Percentiles rank a stretch among this genome's conserved stretches.
Conservation (phyloP, 2,329 filamentous ascomycete species). For the Colletotrichum paranaense region DNA sequence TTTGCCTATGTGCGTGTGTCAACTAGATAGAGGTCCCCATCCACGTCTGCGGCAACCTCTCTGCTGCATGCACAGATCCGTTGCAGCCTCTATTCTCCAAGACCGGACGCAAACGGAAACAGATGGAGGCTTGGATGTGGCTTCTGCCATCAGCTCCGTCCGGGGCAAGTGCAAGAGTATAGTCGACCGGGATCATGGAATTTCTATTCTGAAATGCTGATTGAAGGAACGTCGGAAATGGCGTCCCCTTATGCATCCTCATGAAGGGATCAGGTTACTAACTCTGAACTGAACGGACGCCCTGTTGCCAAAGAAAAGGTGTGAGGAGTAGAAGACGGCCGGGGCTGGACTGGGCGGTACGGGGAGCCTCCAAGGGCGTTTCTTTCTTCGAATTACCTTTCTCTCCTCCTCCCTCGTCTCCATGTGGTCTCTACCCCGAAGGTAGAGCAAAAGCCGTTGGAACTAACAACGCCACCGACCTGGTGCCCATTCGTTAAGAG, state of each 20-base stretch:
- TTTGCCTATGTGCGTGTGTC: conserved; percentile 4
- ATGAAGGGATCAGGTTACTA: neutral
- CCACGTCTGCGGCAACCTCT: conserved; percentile 8
- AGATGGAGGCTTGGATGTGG: conserved; percentile 20
- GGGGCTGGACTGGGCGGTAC: neutral
- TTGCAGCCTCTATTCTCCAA: conserved; percentile 9
- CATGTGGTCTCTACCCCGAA: neutral
- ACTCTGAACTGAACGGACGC: neutral
- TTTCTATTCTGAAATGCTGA: conserved; percentile 4
- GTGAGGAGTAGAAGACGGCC: neutral
- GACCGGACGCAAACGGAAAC: conserved; percentile 20
- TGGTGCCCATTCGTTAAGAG: conserved; percentile 14
- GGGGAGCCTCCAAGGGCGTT: neutral
- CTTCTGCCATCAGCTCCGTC: neutral
- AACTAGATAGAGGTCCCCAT: neutral
- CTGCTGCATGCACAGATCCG: conserved; percentile 17
- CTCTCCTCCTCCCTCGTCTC: neutral
- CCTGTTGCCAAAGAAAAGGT: neutral
- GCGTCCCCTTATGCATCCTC: neutral
- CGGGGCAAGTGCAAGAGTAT: neutral
- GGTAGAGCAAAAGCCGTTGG: conserved; percentile 15
- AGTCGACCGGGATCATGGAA: neutral
- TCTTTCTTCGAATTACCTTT: neutral
- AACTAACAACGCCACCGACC: conserved; percentile 19
- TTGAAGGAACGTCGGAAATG: conserved; percentile 1